phyloP scores from a whole-genome alignment of 73 alveolate genomes.

The Tetrahymena thermophila region DNA sequence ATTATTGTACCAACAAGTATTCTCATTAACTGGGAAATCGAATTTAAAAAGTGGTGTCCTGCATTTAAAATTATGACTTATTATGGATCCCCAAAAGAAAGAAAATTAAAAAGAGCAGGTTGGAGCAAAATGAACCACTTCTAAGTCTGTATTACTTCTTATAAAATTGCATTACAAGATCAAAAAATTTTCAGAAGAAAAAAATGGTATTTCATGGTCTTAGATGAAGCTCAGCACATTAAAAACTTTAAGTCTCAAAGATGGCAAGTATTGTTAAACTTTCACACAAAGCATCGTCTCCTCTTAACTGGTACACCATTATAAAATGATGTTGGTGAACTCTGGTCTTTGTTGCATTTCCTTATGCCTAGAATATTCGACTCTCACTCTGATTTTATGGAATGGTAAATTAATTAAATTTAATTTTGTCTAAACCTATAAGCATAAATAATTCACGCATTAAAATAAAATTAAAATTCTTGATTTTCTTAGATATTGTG shows the following conservation, averaged over 20 bases:
- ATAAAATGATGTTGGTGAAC: constrained; percentile 98
- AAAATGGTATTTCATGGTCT: constrained; percentile 98
- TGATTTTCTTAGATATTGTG: too few species aligned
- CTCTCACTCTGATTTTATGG: constrained; percentile 47
- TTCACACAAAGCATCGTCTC: constrained; percentile 94
- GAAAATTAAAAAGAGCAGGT: constrained; percentile 96
- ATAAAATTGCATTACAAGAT: constrained; percentile 94
- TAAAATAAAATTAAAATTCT: too few species aligned
- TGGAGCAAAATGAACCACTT: constrained; percentile 95
- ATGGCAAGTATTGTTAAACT: constrained; percentile 96
- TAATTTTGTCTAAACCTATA: constrained; percentile 25
- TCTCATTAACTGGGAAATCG: constrained; percentile 99
- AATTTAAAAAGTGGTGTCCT: constrained; percentile 99
- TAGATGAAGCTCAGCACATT: constrained; percentile 99
- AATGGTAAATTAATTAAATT: constrained; percentile 7
- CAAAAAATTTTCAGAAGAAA: constrained; percentile 92
- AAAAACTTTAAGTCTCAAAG: constrained; percentile 96
- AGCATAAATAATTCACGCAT: constrained; percentile 7
- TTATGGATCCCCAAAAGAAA: constrained; percentile 90
- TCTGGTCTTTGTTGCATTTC: constrained; percentile 99
- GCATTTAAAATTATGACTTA: constrained; percentile 97
- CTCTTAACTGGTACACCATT: constrained; percentile 99
- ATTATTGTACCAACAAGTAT: constrained; percentile 99
- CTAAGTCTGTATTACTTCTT: constrained; percentile 97
- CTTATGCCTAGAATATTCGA: constrained; percentile 89